A percentile compares a stretch with the other conserved stretches of the same genome.
Conservation (phyloP, 176 grass and related monocot genomes). For the Chrysopogon serrulatus region DNA sequence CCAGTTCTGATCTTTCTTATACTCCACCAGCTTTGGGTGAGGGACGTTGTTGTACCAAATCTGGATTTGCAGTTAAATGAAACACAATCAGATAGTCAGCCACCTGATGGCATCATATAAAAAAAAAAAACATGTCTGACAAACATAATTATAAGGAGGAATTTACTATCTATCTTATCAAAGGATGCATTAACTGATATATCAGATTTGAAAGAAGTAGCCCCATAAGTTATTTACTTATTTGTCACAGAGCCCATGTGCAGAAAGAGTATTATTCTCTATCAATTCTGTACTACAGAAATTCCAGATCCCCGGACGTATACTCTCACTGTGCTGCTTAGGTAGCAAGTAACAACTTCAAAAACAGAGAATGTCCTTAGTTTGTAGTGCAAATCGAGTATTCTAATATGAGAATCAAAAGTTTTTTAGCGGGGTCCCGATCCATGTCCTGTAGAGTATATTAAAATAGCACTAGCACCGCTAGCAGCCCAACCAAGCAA, state of each 20-base stretch:
- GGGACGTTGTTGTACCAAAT: conserved; percentile 97
- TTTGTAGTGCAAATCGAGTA: background rate
- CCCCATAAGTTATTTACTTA: conserved; percentile 4
- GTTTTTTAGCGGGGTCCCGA: background rate
- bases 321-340: background rate
- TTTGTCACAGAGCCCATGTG: background rate
- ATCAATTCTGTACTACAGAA: background rate
- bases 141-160: background rate
- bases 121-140: background rate
- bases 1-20: conserved; percentile 95
- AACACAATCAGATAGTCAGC: background rate
- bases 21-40: conserved; percentile 87
- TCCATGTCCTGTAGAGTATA: background rate
- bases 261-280: background rate
- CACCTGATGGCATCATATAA: background rate
- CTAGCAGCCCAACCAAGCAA: background rate
- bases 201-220: background rate
- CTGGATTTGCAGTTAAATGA: conserved; percentile 41
- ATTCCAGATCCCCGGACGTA: background rate
- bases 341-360: background rate
- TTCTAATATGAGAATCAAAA: background rate
- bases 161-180: background rate
- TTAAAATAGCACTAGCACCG: background rate
- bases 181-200: background rate
- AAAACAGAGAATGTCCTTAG: background rate